Percentiles rank a stretch among this genome's conserved stretches.
Evolutionary conservation across 108 stramenopile genomes (phyloP).

Genomic region (Craspedostauros australis): DNA sequence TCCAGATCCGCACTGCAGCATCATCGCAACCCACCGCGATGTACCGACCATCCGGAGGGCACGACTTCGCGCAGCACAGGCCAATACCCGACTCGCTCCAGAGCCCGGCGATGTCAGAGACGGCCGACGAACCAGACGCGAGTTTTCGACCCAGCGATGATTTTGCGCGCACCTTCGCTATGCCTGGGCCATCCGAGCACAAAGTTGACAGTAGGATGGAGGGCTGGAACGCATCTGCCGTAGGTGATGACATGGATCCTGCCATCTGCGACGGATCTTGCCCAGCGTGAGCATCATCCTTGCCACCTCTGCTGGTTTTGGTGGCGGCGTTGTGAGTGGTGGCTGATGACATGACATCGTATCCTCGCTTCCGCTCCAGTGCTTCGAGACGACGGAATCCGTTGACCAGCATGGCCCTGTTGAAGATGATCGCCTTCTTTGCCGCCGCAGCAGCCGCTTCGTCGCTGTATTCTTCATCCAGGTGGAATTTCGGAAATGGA

Average conservation of each 20-base stretch:
- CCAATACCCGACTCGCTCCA: conserved; percentile 81
- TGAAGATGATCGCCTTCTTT: conserved; percentile 65
- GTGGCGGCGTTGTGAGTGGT: not conserved
- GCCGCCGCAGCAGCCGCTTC: conserved; percentile 32
- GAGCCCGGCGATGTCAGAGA: too few species aligned
- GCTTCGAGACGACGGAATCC: conserved; percentile 87
- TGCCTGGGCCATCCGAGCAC: too few species aligned
- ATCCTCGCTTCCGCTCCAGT: conserved; percentile 74
- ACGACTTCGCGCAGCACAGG: conserved; percentile 68
- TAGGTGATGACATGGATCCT: too few species aligned
- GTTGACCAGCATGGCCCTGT: conserved; percentile 72
- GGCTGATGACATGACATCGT: conserved; percentile 32
- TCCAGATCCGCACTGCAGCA: conserved; percentile 66
- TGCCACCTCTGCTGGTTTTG: conserved; percentile 3
- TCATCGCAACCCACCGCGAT: conserved; percentile 85
- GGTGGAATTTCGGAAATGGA: conserved; percentile 70
- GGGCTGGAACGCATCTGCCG: conserved; percentile 61
- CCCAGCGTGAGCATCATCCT: not conserved
- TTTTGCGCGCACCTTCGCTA: too few species aligned
- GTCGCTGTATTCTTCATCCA: conserved; percentile 52
- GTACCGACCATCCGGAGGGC: conserved; percentile 69
- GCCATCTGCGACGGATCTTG: not conserved
- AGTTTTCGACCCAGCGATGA: too few species aligned
- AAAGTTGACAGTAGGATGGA: conserved; percentile 62
- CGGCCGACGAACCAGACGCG: too few species aligned